Conservation (phyloP, 106 monocot species). For the Gastrodia elata region DNA sequence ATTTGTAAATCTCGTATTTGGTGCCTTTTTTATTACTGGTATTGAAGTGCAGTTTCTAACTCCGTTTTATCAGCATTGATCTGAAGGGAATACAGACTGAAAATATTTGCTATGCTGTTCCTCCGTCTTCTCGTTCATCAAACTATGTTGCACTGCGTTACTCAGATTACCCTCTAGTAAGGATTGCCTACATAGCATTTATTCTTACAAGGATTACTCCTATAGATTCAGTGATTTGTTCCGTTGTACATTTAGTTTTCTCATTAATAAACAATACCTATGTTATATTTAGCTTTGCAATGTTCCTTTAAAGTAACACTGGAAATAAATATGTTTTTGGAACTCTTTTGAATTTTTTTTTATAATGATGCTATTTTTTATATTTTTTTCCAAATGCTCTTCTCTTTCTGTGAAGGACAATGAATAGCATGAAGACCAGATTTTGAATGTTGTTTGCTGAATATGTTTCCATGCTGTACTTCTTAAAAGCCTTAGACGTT, state of each 20-base stretch:
- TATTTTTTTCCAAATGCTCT: neutral
- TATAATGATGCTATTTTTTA: neutral
- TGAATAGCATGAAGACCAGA: neutral
- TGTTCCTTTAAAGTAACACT: neutral
- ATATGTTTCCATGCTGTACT: neutral
- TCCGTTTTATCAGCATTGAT: slow-evolving; percentile 40
- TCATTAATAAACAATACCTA: neutral
- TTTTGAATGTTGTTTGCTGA: neutral
- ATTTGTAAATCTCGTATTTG: neutral
- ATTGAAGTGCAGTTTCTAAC: neutral
- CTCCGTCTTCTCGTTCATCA: slow-evolving; percentile 34
- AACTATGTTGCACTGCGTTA: slow-evolving; percentile 47
- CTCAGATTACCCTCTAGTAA: slow-evolving; percentile 29
- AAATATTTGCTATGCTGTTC: slow-evolving; percentile 29
- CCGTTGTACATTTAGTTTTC: neutral
- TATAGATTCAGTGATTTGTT: neutral
- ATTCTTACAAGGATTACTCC: neutral
- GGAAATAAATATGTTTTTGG: neutral
- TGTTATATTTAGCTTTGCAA: neutral
- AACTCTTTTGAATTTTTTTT: neutral
- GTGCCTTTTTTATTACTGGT: neutral
- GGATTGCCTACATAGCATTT: neutral
- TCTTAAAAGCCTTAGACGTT: neutral
- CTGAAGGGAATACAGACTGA: slow-evolving; percentile 57
- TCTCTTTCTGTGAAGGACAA: neutral